Conservation (phyloP, 179 eudicot genomes). For the Gypsophila paniculata region DNA sequence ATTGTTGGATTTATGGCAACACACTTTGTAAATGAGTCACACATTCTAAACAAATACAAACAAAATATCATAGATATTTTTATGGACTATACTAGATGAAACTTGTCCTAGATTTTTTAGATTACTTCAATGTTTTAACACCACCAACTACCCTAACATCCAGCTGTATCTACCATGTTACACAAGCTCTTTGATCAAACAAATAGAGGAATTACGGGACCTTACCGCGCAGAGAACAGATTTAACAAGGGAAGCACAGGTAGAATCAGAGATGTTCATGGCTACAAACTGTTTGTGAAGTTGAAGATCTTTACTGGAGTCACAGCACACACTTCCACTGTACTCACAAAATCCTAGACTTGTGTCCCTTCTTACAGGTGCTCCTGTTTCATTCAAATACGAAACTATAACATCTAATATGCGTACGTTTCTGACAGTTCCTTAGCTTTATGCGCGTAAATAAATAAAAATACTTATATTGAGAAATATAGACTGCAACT, state of each 20-base stretch:
- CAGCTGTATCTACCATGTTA: neutral
- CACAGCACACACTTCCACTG: conserved; percentile 67
- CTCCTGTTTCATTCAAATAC: conserved; percentile 37
- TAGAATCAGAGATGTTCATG: conserved; percentile 58
- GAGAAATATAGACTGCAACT: neutral
- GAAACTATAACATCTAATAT: neutral
- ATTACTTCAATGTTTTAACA: no score
- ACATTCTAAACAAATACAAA: no score
- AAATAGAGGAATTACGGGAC: neutral
- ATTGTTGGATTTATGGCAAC: no score
- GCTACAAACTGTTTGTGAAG: conserved; percentile 52
- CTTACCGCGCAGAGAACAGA: conserved; percentile 81
- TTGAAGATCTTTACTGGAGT: conserved; percentile 46
- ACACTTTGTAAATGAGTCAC: no score
- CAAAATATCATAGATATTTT: no score
- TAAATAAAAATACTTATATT: neutral
- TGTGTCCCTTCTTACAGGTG: conserved; percentile 37
- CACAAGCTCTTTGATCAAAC: no score
- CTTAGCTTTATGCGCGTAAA: no score
- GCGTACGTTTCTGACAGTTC: neutral
- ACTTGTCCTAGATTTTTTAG: no score
- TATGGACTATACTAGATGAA: no score
- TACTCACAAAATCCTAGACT: conserved; percentile 53
- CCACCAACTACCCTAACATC: neutral
- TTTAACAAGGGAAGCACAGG: conserved; percentile 65